These are phyloP conservation scores for Fusarium pilosicola DNA, from an alignment of 2,329 filamentous ascomycete genomes.

Conservation along the genomic window DNA sequence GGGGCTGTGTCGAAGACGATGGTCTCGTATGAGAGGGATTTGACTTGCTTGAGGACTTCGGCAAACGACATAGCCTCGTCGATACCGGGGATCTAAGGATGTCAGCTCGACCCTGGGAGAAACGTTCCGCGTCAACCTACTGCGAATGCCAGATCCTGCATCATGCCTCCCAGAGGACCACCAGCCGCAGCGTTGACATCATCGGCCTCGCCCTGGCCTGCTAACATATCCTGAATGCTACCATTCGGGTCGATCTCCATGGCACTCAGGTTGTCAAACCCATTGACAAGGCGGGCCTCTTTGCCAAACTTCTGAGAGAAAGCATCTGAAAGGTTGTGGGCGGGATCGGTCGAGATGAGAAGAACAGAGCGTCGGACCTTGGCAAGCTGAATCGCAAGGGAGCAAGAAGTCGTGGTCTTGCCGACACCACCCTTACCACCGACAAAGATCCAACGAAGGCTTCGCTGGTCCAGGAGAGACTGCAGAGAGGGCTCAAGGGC, in stretches of 20 bases:
- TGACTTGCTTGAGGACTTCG: constrained; percentile 98
- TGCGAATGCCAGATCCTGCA: constrained; percentile 97
- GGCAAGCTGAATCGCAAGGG: constrained; percentile 96
- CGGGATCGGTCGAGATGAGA: constrained; percentile 97
- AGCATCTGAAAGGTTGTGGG: constrained; percentile 96
- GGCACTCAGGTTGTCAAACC: constrained; percentile 91
- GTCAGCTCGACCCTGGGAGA: not conserved
- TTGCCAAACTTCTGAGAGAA: constrained; percentile 99
- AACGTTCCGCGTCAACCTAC: constrained; percentile 60
- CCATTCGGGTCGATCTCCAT: constrained; percentile 99
- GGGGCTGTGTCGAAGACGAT: constrained; percentile 99
- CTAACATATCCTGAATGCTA: constrained; percentile 93
- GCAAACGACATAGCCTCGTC: constrained; percentile 99
- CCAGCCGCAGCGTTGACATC: constrained; percentile 74
- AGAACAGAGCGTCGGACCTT: constrained; percentile 94
- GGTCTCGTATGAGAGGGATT: constrained; percentile 97
- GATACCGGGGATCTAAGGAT: constrained; percentile 86
- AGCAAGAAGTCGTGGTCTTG: constrained; percentile 99
- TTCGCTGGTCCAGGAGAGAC: constrained; percentile 93
- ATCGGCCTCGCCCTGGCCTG: constrained; percentile 77
- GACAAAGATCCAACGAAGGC: constrained; percentile 98
- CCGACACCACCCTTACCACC: constrained; percentile 98
- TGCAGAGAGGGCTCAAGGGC: constrained; percentile 92
- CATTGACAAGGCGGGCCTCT: constrained; percentile 91
- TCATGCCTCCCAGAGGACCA: constrained; percentile 85